Evolutionary conservation across 1,284 basidiomycete species (phyloP), one percentile per base, ranked within the genome.

Genomic region (Ustilago vetiveriae): DNA sequence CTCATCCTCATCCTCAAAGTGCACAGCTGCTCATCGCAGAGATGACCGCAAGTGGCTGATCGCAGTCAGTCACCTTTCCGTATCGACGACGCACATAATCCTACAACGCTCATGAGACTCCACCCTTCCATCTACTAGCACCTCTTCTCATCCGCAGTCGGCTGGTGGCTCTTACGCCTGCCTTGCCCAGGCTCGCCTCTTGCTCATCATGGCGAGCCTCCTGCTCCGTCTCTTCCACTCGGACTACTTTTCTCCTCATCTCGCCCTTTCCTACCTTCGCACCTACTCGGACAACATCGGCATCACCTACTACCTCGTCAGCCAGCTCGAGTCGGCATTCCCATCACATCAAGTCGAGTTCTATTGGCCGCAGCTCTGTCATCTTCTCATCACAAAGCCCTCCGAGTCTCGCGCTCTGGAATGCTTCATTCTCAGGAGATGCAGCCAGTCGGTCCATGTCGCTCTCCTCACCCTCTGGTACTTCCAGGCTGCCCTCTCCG

Each of bases 341-440:
- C 49, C 68, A 6, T 59, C 52, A 1, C 56, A 76, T 6, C 62
- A 80, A 33, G 74, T 81, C 58, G 78, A 79, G 22, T 78, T 81
- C 65, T 81, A 81, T 64, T 81, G 80, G 80, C 75, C 79, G 2
- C 80, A 81, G 49, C 71, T 78, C 45, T 80, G 78, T 29, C 78
- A 81, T 42, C 66, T 81, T 30, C 78, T 81, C 59, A 74, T 81
- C 52, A 76, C 77, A 27, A 67, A 67, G 24, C 72, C 78, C 2
- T 69, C 72, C 37, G 73, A 75, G 30, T 80, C 80, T 7, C 60
- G 74, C 14, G 78, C 80, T 2, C 53, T 81, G 22, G 80, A 81
- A 35, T 73, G 65, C 44, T 81, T 78, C 49, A 69, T 81, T 29
- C 67, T 81, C 0, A 56, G 78, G 22, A 50, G 76, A 32, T 80